Evolutionary conservation across 2,329 filamentous ascomycete genomes (phyloP), one percentile per base, ranked within the genome.

Genomic region (Blastomyces gilchristii): DNA sequence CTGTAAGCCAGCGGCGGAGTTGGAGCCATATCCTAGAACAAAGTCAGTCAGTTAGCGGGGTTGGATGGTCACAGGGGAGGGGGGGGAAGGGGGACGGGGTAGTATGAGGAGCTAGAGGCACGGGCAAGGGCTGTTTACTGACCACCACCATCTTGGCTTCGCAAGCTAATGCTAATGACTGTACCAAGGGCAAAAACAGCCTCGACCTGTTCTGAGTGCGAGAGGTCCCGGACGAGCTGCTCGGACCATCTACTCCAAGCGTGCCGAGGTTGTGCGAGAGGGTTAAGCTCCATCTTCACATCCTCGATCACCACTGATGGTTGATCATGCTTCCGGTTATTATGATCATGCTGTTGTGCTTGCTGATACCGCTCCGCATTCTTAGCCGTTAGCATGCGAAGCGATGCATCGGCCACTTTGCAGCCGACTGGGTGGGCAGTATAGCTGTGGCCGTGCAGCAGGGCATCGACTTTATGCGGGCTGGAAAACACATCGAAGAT

Each of bases 391-490:
- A 93, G 83, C 49, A 80, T 79, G 9, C 75, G 72, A 9, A 95
- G 72, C 0, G 85, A 86, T 60, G 85, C 83, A n/a, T 87, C 79
- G 0, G 88, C 91, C 0, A 95, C 89, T 54, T 87, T 84, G 68
- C 90, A 95, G 0, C 90, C 91, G 1, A 94, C 83, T 0, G 91
- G 82, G 73, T 95, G 90, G 0, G 90, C 90, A 0, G 90, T 95
- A 75, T 95, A 95, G 72, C 89, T 93, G 72, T 95, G 90, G 0
- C 90, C 90, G 68, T 95, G 91, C 3, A 95, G 78, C 5, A 95
- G 75, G 0, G 90, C 90, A 67, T 93, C 89, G 0, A 83, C 85
- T 76, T 94, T 95, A 58, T 90, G 85, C 0, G 83, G 79, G 61
- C 87, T 86, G 14, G 83, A 77, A 70, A 95, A 95, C 0, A 85